Evolutionary conservation across 2,329 filamentous ascomycete species (phyloP).

Genomic region (Penicillium glabrum): DNA sequence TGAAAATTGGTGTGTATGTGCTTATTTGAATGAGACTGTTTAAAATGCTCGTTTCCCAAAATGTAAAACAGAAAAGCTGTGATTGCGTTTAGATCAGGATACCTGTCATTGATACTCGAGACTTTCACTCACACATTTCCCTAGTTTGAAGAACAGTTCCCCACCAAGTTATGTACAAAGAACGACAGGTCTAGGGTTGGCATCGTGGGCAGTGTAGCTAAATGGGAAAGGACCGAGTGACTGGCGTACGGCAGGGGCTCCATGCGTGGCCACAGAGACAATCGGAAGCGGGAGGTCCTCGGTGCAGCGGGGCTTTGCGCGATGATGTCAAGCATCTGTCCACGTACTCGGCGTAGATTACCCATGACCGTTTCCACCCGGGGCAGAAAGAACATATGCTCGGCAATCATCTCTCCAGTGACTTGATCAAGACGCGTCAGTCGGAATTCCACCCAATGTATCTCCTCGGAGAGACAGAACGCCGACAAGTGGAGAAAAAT

Average conservation of each 20-base stretch:
- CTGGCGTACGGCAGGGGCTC: not conserved
- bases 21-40: not conserved
- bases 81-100: not conserved
- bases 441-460: not conserved
- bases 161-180: not conserved
- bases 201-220: not conserved
- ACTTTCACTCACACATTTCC: not conserved
- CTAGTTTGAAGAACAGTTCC: not conserved
- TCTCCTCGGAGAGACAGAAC: not conserved
- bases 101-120: not conserved
- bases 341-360: conserved; percentile 1
- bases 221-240: not conserved
- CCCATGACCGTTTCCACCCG: not conserved
- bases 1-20: not conserved
- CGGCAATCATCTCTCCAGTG: not conserved
- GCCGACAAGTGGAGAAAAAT: not conserved
- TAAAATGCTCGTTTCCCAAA: not conserved
- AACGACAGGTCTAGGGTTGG: not conserved
- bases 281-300: not conserved
- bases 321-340: conserved; percentile 2
- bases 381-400: conserved; percentile 3
- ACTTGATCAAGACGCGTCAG: not conserved
- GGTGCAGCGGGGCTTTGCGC: not conserved
- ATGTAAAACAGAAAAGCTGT: not conserved
- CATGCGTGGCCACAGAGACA: not conserved